Evolutionary conservation across 768 basidiomycete genomes (phyloP), one percentile per base, ranked within the genome.

Genomic region (Termitomyces bulborhizus): DNA sequence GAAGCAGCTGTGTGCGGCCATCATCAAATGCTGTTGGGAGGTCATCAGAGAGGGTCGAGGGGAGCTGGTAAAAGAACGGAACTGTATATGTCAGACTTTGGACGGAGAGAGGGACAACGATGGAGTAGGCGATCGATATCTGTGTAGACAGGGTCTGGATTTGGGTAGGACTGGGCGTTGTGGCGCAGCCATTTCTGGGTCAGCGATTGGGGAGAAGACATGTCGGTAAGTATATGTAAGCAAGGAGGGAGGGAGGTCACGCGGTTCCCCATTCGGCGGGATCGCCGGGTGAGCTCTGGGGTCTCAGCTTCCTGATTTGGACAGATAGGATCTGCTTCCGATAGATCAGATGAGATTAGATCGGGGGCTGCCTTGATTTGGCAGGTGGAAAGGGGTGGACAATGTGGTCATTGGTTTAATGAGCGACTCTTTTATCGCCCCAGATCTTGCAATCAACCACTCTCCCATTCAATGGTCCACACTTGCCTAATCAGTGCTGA

Each of bases 1-100:
- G 84, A 27, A 99, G 80, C 16, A 98, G 78, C 65, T 95, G 93
- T 0, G 92, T 87, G 37, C 96, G 84, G 46, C 97, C 97, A 60
- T 97, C 93, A 69, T 99, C 93, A 72, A 90, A 94, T 0, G 90
- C 93, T 97, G 60, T 46, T 48, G 13, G 50, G 45, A 58, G 46
- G 56, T 44, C 46, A 39, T 46, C 46, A 39, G 48, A 56, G 39
- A 57, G 44, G 27, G 29, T 16, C 46, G 5, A 40, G 3, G 46
- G 46, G 42, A 46, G n/a, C n/a, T 16, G 7, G 27, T 21, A 48
- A 36, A 50, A 32, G 40, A 65, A 77, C 79, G 63, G 60, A 58
- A 79, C 79, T 91, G 80, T 92, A 93, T 12, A 88, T 78, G 61
- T 91, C 92, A 1, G 88, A 84, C 68, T 90, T 90, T 49, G 88